These are phyloP conservation scores for Colletotrichum sp. DNA, from an alignment of 2,329 filamentous ascomycete species.

Conservation along the genomic window DNA sequence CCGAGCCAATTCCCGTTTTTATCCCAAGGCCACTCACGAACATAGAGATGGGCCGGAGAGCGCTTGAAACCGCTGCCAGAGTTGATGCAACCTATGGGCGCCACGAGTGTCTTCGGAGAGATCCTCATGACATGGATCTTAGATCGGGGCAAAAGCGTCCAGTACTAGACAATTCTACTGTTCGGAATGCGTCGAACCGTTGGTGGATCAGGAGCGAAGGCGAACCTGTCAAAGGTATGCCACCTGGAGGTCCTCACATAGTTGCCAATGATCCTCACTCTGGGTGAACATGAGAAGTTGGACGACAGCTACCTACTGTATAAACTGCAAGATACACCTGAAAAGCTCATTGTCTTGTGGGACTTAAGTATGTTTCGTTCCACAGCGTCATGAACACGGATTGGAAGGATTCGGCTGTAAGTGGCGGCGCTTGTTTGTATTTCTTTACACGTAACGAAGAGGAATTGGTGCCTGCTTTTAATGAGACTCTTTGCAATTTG, in stretches of 20 bases:
- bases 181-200: background rate
- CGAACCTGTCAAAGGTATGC: background rate
- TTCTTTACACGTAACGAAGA: background rate
- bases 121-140: background rate
- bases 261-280: background rate
- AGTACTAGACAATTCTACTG: background rate
- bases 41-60: background rate
- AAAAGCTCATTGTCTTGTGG: background rate
- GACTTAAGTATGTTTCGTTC: background rate
- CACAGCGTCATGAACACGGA: background rate
- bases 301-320: background rate
- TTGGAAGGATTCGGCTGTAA: background rate
- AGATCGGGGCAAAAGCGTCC: background rate
- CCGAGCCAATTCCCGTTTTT: background rate
- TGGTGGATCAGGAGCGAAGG: background rate
- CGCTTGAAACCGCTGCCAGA: background rate
- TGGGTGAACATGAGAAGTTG: background rate
- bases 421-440: background rate
- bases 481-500: background rate
- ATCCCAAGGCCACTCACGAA: background rate
- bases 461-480: background rate
- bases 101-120: background rate
- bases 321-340: background rate
- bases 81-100: background rate
- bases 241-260: background rate